Percentiles rank a stretch among this genome's conserved stretches.
Conservation (phyloP, 2,329 filamentous ascomycete genomes). For the Colletotrichum shisoi region DNA sequence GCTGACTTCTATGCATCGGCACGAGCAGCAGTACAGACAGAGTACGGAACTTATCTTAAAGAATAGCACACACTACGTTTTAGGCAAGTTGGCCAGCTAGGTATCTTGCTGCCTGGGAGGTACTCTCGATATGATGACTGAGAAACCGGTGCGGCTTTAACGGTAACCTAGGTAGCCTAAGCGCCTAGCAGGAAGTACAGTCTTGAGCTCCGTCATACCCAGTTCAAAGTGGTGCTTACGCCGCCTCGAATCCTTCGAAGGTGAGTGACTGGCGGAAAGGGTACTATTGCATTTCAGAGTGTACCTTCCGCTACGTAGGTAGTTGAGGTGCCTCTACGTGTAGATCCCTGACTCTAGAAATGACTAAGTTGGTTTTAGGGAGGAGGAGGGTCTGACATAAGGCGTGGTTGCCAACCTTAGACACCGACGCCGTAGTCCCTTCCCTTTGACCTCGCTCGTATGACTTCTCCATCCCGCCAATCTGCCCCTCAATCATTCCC, state of each 20-base stretch:
- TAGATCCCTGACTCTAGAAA: slow-evolving; percentile 1
- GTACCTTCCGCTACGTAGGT: neutral
- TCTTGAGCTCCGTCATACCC: slow-evolving; percentile 27
- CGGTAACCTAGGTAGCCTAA: neutral
- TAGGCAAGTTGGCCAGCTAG: neutral
- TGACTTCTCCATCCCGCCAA: slow-evolving; percentile 15
- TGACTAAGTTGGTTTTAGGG: slow-evolving; percentile 24
- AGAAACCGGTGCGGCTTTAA: neutral
- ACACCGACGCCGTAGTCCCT: slow-evolving; percentile 22
- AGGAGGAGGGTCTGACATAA: slow-evolving; percentile 9
- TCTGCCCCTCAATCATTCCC: slow-evolving; percentile 1
- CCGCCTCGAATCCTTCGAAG: slow-evolving; percentile 32
- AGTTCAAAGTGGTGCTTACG: slow-evolving; percentile 29
- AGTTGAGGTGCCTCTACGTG: slow-evolving; percentile 7
- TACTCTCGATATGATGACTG: slow-evolving; percentile 4
- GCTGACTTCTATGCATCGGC: slow-evolving; percentile 1
- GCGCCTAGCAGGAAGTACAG: slow-evolving; percentile 18
- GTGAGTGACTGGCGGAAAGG: slow-evolving; percentile 6
- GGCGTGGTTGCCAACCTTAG: slow-evolving; percentile 23
- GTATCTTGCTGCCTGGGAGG: slow-evolving; percentile 3
- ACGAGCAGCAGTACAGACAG: slow-evolving; percentile 12
- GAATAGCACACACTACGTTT: neutral
- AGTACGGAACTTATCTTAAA: neutral
- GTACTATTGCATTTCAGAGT: neutral
- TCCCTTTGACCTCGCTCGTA: slow-evolving; percentile 11